A percentile compares a stretch with the other conserved stretches of the same genome.
phyloP scores from a whole-genome alignment of 2,329 filamentous ascomycete genomes.

The Colletotrichum tropicale region DNA sequence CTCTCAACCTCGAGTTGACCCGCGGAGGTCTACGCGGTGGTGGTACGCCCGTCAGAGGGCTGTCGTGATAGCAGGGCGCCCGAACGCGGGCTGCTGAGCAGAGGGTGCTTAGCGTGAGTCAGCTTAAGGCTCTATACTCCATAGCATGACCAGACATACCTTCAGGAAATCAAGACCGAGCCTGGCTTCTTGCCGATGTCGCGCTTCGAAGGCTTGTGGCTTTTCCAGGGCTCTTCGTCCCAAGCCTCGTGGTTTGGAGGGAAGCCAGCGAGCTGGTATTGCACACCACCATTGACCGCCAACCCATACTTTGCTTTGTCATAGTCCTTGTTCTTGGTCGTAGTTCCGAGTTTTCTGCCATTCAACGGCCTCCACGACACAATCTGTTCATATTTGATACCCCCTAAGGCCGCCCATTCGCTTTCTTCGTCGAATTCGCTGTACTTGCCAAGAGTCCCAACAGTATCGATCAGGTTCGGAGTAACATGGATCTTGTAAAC shows the following conservation, averaged over 20 bases:
- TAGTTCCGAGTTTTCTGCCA: neutral
- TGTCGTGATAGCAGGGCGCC: neutral
- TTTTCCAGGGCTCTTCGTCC: neutral
- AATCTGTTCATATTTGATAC: neutral
- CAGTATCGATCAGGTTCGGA: neutral
- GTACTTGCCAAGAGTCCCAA: neutral
- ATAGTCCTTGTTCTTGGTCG: neutral
- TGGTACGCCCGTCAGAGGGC: neutral
- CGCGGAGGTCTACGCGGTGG: neutral
- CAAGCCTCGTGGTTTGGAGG: neutral
- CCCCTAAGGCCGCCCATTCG: neutral
- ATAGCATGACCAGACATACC: neutral
- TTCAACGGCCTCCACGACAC: neutral
- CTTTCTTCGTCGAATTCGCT: neutral
- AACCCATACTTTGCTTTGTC: neutral
- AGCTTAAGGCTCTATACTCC: neutral
- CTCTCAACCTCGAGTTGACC: accelerated
- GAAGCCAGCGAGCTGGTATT: neutral
- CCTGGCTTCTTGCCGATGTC: neutral
- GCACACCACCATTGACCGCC: neutral
- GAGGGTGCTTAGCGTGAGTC: accelerated
- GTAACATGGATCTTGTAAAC: neutral
- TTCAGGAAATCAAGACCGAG: neutral
- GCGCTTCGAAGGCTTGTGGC: neutral
- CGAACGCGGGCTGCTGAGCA: accelerated